Evolutionary conservation across 257 asterid species (phyloP).

Genomic region (Solanum corneliomulleri): DNA sequence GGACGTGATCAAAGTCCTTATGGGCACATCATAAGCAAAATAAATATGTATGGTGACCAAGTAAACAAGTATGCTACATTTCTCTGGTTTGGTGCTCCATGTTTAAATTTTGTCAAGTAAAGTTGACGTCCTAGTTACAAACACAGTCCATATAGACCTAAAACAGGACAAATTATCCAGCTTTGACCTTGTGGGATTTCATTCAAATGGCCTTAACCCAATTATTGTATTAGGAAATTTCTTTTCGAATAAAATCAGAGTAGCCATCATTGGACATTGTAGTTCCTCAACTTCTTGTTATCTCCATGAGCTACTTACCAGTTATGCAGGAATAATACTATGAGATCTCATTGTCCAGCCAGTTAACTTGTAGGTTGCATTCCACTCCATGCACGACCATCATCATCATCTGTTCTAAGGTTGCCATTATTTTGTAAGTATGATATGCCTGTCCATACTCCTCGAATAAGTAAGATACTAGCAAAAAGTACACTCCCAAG

Average conservation of each 20-base stretch:
- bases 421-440: constrained; percentile 58
- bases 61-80: neutral
- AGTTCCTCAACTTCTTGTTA: neutral
- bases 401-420: constrained; percentile 58
- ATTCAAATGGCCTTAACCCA: neutral
- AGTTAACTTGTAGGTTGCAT: constrained; percentile 40
- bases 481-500: constrained; percentile 79
- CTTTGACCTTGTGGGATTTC: neutral
- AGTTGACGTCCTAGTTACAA: neutral
- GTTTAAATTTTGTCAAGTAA: neutral
- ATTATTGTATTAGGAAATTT: neutral
- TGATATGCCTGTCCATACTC: constrained; percentile 70
- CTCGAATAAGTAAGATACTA: constrained; percentile 71
- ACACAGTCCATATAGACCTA: neutral
- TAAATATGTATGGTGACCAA: neutral
- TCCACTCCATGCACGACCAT: constrained; percentile 48
- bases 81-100: neutral
- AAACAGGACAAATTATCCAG: neutral
- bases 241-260: neutral
- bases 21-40: neutral
- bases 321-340: neutral
- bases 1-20: neutral
- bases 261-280: neutral
- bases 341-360: neutral
- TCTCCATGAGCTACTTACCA: neutral